Evolutionary conservation across 441 rosid genomes (phyloP), one percentile per base, ranked within the genome.

Genomic region (Erysimum pusillum): DNA sequence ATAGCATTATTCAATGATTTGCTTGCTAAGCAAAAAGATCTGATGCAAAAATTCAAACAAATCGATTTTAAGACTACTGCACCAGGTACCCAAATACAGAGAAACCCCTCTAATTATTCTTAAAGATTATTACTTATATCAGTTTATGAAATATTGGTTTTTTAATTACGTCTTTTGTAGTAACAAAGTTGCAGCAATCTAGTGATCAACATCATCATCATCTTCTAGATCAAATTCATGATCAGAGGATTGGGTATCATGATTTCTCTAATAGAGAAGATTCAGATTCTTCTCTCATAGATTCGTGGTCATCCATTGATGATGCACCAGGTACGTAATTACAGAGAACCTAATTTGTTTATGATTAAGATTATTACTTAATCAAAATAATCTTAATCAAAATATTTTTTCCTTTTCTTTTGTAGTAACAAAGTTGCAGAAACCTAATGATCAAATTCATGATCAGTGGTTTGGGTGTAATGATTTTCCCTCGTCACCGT

Each of bases 1-100:
- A 73, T 73, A 54, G 63, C 15, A 52, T 13, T 1, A 41, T 52
- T 53, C 15, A 73, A 63, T 11, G 32, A 31, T 9, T 63, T 73
- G 15, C 63, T 73, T 63, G 34, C 45, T 63, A 25, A 63, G 6
- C 70, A 63, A 73, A 11, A 1, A 3, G 12, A 63, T 45, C 1
- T 51, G 39, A 62, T 72, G 76, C 9, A 46, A 2, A 22, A 35
- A 6, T n/a, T 57, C 13, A 32, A 34, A 58, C 38, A 13, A 9
- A 20, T 34, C n/a, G 38, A 71, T 63, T 38, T 35, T 59, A 60
- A 6, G 13, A 1, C 13, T 13, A 14, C 6, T 51, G 54, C 35
- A 52, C 69, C 45, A 52, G 49, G 69, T 63, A 59, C 6, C 25
- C 52, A 38, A 49, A 60, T 22, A 71, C 7, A 45, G 7, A 42